These are phyloP conservation scores for Saururus chinensis DNA, from an alignment of 164 flowering plant species.

Conservation along the genomic window DNA sequence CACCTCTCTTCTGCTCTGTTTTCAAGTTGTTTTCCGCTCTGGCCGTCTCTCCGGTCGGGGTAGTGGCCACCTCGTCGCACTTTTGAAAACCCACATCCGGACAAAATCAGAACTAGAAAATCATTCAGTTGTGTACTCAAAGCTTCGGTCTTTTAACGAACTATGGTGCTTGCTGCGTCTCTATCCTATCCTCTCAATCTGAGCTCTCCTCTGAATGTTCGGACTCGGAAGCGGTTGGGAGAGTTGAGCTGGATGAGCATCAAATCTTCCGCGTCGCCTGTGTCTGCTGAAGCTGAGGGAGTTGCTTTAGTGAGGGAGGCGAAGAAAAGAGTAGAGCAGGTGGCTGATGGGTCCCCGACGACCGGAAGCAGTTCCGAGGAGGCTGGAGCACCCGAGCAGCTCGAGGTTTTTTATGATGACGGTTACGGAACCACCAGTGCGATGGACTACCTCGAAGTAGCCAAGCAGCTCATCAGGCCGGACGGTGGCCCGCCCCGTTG, in stretches of 20 bases:
- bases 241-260: no score
- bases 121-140: no score
- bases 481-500: constrained; percentile 87
- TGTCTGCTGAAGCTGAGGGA: neutral
- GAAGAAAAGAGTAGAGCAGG: neutral
- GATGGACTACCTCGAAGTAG: constrained; percentile 52
- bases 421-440: constrained; percentile 51
- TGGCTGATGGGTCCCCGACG: neutral
- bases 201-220: neutral
- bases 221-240: neutral
- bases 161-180: neutral
- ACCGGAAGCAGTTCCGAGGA: neutral
- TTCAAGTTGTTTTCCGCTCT: no score
- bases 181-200: neutral
- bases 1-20: no score
- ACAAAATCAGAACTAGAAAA: no score
- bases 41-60: no score
- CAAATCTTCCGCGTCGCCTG: neutral
- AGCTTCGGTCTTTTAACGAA: neutral
- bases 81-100: no score
- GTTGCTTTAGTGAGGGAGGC: neutral
- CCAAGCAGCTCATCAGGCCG: constrained; percentile 40
- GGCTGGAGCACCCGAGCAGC: constrained; percentile 13
- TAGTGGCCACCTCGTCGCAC: no score
- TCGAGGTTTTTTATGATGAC: constrained; percentile 62